phyloP scores from a whole-genome alignment of 2,329 filamentous ascomycete species.

The Aspergillus costaricaensis region DNA sequence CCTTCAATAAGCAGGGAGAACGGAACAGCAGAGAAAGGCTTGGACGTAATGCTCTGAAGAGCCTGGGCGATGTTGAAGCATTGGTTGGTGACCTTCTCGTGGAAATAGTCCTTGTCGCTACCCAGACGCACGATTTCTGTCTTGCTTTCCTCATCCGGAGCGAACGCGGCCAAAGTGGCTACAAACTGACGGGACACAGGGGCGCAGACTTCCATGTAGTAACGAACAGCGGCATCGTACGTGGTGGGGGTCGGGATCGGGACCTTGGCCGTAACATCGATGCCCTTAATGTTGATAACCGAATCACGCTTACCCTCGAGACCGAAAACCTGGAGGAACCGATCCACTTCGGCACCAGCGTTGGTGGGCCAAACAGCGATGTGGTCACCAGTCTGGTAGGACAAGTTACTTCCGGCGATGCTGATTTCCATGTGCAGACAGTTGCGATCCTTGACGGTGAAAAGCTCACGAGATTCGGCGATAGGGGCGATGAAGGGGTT shows the following conservation, averaged over 20 bases:
- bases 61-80: slow-evolving; percentile 89
- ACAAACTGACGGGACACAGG: slow-evolving; percentile 96
- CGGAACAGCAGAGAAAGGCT: slow-evolving; percentile 80
- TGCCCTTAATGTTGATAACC: slow-evolving; percentile 84
- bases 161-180: slow-evolving; percentile 81
- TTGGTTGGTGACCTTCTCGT: slow-evolving; percentile 75
- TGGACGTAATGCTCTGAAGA: slow-evolving; percentile 70
- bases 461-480: slow-evolving; percentile 84
- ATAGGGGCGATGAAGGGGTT: slow-evolving; percentile 97
- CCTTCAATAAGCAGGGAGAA: slow-evolving; percentile 96
- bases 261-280: slow-evolving; percentile 94
- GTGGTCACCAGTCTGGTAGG: slow-evolving; percentile 95
- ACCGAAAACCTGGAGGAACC: slow-evolving; percentile 78
- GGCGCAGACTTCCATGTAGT: slow-evolving; percentile 95
- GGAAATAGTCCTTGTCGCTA: slow-evolving; percentile 93
- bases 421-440: slow-evolving; percentile 96
- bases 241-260: slow-evolving; percentile 97
- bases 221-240: slow-evolving; percentile 88
- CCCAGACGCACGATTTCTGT: slow-evolving; percentile 86
- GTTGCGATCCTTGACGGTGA: slow-evolving; percentile 85
- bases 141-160: slow-evolving; percentile 81
- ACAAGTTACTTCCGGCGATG: slow-evolving; percentile 82
- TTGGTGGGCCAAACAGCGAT: slow-evolving; percentile 98
- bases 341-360: slow-evolving; percentile 85
- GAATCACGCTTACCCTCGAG: slow-evolving; percentile 74